phyloP scores from a whole-genome alignment of 116 monocot genomes.

The Trichopus zeylanicus region DNA sequence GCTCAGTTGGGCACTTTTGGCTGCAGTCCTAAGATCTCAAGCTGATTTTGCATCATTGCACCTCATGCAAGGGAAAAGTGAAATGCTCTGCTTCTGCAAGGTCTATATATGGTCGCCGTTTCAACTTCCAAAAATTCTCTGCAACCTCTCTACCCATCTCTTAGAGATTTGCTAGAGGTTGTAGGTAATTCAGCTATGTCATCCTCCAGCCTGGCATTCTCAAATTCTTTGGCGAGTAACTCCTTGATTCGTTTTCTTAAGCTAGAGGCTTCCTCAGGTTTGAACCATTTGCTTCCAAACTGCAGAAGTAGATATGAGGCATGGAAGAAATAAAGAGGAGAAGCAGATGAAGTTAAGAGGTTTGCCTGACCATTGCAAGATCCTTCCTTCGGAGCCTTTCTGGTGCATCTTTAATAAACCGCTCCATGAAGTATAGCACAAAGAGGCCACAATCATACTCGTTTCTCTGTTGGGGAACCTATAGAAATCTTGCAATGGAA shows the following conservation, averaged over 20 bases:
- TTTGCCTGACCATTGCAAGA: not conserved
- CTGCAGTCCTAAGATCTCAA: no score
- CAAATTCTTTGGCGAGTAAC: not conserved
- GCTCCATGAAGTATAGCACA: conserved; percentile 21
- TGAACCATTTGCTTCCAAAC: not conserved
- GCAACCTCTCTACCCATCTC: not conserved
- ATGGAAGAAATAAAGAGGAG: not conserved
- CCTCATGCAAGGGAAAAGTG: no score
- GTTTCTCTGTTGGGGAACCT: conserved; percentile 63
- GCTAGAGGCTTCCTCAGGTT: not conserved
- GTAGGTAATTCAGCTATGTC: not conserved
- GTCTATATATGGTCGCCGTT: no score
- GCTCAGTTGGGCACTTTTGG: no score
- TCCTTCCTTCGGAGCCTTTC: conserved; percentile 39
- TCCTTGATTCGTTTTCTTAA: not conserved
- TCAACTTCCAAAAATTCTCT: not conserved
- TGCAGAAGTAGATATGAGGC: not conserved
- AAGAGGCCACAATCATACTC: conserved; percentile 51
- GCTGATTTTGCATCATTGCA: no score
- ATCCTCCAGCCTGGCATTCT: not conserved
- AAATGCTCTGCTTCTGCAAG: no score
- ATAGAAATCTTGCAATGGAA: no score
- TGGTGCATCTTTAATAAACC: conserved; percentile 60
- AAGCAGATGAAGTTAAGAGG: not conserved
- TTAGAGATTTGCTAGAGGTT: not conserved